Evolutionary conservation across 2,329 filamentous ascomycete species (phyloP).

Genomic region (Xylaria sp.): DNA sequence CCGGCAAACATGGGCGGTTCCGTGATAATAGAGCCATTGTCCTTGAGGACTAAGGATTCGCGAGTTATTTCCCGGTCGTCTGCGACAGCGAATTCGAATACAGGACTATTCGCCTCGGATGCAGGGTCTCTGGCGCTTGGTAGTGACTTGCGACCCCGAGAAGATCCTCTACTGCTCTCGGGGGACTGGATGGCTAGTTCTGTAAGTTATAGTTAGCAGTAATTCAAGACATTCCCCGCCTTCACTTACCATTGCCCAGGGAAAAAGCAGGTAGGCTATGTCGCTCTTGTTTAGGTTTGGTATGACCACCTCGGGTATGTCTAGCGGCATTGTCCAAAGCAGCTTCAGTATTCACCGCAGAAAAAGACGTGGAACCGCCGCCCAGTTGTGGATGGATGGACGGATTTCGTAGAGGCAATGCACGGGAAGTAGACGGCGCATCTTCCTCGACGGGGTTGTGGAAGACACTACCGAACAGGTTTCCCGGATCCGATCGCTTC

Average conservation of each 20-base stretch:
- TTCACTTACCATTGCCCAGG: slow-evolving; percentile 38
- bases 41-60: slow-evolving; percentile 57
- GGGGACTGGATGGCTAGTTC: slow-evolving; percentile 38
- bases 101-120: slow-evolving; percentile 42
- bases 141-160: slow-evolving; percentile 47
- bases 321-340: slow-evolving; percentile 20
- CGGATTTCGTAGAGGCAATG: slow-evolving; percentile 42
- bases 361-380: slow-evolving; percentile 33
- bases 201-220: slow-evolving; percentile 37
- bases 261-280: slow-evolving; percentile 48
- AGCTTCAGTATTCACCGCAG: slow-evolving; percentile 31
- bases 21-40: slow-evolving; percentile 62
- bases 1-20: slow-evolving; percentile 64
- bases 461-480: slow-evolving; percentile 49
- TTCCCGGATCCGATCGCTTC: slow-evolving; percentile 48
- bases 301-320: slow-evolving; percentile 38
- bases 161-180: slow-evolving; percentile 45
- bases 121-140: slow-evolving; percentile 46
- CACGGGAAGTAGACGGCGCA: slow-evolving; percentile 40
- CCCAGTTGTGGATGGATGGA: slow-evolving; percentile 33
- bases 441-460: slow-evolving; percentile 49
- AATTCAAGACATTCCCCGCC: slow-evolving; percentile 13
- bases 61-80: slow-evolving; percentile 57
- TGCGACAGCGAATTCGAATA: slow-evolving; percentile 28
- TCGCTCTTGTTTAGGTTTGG: slow-evolving; percentile 48